phyloP scores from a whole-genome alignment of 2,329 filamentous ascomycete genomes.

The Ophiostoma sp. region DNA sequence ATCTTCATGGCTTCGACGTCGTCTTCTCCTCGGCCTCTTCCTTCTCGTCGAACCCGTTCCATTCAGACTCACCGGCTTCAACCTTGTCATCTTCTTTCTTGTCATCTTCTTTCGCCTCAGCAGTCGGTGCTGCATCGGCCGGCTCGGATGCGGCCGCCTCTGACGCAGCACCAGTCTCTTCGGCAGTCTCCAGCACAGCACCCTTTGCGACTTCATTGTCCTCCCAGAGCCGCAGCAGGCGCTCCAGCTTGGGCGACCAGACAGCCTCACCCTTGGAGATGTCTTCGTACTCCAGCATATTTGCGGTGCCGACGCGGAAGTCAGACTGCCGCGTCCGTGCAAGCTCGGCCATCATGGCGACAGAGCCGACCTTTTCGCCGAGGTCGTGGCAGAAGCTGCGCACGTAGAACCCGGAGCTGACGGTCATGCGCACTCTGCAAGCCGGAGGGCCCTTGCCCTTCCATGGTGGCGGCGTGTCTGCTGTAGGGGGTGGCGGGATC shows the following conservation, averaged over 20 bases:
- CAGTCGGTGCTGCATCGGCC: neutral
- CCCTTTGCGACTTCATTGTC: slow-evolving; percentile 20
- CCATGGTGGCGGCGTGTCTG: slow-evolving; percentile 51
- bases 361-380: slow-evolving; percentile 72
- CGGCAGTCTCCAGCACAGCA: neutral
- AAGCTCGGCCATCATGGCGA: slow-evolving; percentile 80
- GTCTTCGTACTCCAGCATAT: slow-evolving; percentile 74
- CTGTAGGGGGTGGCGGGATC: slow-evolving; percentile 44
- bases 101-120: neutral
- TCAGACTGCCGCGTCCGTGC: slow-evolving; percentile 74
- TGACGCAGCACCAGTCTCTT: neutral
- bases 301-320: slow-evolving; percentile 64
- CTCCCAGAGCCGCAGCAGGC: slow-evolving; percentile 42
- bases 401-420: slow-evolving; percentile 95
- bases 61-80: slow-evolving; percentile 3
- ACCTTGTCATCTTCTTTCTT: neutral
- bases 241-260: slow-evolving; percentile 71
- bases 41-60: slow-evolving; percentile 3
- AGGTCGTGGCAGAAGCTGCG: slow-evolving; percentile 90
- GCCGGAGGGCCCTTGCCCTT: slow-evolving; percentile 64
- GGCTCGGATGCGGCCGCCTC: too few species aligned
- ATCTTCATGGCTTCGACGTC: neutral
- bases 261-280: slow-evolving; percentile 68
- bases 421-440: slow-evolving; percentile 78
- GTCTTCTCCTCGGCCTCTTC: neutral